A percentile compares a stretch with the other conserved stretches of the same genome.
Evolutionary conservation across 345 rosid genomes (phyloP).

Genomic region (Eucalyptus leucophloia): DNA sequence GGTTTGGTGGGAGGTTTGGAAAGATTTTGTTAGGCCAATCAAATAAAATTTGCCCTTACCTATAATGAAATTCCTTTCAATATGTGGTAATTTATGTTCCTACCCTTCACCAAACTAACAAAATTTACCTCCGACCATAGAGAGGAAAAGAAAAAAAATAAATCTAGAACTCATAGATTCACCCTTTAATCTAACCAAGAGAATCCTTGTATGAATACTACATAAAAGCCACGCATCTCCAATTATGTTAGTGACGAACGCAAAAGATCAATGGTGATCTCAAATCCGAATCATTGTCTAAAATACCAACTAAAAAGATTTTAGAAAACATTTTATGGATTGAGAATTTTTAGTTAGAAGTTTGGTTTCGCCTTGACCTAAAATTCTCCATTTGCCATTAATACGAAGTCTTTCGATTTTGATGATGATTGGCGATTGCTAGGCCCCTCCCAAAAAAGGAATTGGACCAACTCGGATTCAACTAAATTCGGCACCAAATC

Average conservation of each 20-base stretch:
- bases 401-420: not conserved
- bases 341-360: not conserved
- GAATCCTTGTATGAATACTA: rapidly evolving
- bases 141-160: rapidly evolving
- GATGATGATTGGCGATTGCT: not conserved
- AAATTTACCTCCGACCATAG: not conserved
- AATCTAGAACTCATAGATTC: rapidly evolving
- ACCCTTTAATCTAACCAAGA: not conserved
- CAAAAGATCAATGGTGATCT: not conserved
- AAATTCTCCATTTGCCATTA: not conserved
- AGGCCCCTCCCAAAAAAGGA: not conserved
- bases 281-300: not conserved
- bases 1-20: not conserved
- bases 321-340: not conserved
- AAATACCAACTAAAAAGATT: not conserved
- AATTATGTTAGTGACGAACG: not conserved
- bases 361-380: not conserved
- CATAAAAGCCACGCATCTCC: not conserved
- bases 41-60: not conserved
- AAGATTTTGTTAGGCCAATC: not conserved
- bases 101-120: not conserved
- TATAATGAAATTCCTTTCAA: not conserved
- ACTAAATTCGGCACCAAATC: not conserved
- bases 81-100: not conserved
- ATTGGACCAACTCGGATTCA: not conserved